Conservation (phyloP, 2,329 filamentous ascomycete genomes). For the Botryotinia narcissicola region DNA sequence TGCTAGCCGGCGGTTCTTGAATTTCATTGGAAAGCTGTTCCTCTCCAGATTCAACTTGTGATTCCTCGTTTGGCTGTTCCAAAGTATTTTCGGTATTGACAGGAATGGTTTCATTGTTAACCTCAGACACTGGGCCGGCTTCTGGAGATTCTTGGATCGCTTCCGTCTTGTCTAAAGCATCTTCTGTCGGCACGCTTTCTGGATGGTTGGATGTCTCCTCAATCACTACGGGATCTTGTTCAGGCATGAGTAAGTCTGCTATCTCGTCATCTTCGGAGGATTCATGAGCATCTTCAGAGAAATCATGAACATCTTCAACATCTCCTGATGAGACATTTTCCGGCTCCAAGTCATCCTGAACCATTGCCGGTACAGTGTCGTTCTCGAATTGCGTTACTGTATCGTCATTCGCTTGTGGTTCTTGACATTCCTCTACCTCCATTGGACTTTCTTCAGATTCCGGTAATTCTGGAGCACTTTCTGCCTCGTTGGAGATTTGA, state of each 20-base stretch:
- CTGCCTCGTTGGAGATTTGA: neutral
- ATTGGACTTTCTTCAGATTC: neutral
- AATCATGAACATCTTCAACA: neutral
- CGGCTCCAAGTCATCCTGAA: neutral
- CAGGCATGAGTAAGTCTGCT: constrained; percentile 12
- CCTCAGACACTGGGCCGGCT: neutral
- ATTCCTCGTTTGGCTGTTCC: neutral
- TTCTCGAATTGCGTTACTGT: neutral
- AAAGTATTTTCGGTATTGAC: neutral
- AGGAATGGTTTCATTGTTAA: neutral
- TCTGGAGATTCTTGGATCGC: neutral
- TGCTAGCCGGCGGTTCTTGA: neutral
- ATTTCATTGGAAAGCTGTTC: neutral
- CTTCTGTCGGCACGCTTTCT: neutral
- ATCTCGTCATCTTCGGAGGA: neutral
- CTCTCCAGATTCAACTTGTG: neutral
- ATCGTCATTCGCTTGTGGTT: neutral
- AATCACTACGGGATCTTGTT: neutral
- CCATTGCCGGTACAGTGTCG: neutral
- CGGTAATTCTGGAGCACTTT: neutral
- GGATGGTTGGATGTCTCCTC: neutral
- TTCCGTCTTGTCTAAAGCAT: neutral
- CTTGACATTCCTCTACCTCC: neutral
- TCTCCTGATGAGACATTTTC: neutral
- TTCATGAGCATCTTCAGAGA: neutral